Conservation (phyloP, 768 basidiomycete genomes). For the Russula olivacea region DNA sequence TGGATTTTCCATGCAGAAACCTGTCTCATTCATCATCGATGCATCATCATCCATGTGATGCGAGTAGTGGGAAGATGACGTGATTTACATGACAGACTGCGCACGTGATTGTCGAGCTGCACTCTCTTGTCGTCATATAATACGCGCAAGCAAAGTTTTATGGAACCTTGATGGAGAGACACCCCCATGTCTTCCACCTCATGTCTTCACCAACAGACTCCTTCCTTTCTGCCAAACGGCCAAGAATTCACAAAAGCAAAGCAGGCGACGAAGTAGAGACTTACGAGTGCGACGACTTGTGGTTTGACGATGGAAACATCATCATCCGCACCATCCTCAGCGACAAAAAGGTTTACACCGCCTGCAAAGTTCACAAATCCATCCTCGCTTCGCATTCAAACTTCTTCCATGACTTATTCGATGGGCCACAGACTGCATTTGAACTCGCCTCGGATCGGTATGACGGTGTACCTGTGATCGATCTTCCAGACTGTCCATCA, state of each 20-base stretch:
- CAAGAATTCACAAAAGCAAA: constrained; percentile 7
- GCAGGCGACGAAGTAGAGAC: constrained; percentile 11
- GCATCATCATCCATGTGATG: too few species aligned
- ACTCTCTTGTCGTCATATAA: neutral
- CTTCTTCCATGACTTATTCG: constrained; percentile 21
- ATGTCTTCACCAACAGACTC: constrained; percentile 22
- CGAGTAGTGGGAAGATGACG: neutral
- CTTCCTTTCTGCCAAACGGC: constrained; percentile 6
- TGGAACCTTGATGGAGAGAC: too few species aligned
- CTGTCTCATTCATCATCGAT: too few species aligned
- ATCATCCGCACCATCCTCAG: constrained; percentile 15
- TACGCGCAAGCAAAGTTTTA: neutral
- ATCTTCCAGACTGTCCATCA: constrained; percentile 19
- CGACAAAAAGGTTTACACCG: constrained; percentile 1
- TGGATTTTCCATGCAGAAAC: too few species aligned
- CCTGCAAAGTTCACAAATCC: constrained; percentile 23
- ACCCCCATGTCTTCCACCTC: neutral
- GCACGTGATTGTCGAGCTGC: neutral
- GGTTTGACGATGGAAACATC: constrained; percentile 25
- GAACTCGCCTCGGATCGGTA: constrained; percentile 19
- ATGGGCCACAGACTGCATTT: constrained; percentile 10
- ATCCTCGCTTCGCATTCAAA: constrained; percentile 19
- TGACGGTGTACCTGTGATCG: constrained; percentile 22
- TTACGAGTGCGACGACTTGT: constrained; percentile 19
- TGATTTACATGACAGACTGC: neutral